These are phyloP conservation scores for Monosporascus sp. DNA, from an alignment of 2,329 filamentous ascomycete species.

Conservation along the genomic window DNA sequence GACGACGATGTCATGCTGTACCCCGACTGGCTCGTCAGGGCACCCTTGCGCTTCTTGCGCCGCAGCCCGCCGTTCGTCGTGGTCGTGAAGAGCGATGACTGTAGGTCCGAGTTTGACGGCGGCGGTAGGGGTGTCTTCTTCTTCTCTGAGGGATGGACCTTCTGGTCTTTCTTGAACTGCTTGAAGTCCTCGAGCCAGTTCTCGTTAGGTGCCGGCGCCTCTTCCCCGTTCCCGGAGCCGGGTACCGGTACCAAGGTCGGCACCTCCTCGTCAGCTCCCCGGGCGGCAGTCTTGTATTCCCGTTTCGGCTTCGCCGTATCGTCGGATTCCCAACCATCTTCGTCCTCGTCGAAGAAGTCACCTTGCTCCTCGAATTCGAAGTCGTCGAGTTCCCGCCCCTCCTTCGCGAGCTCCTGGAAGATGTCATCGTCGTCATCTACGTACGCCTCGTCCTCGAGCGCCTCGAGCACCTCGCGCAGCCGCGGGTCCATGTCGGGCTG, in stretches of 20 bases:
- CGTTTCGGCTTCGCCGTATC: constrained; percentile 74
- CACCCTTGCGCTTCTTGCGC: constrained; percentile 92
- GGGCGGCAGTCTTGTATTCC: constrained; percentile 40
- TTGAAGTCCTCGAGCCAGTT: constrained; percentile 92
- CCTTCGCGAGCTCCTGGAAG: constrained; percentile 68
- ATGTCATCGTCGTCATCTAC: constrained; percentile 84
- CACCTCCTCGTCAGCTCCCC: constrained; percentile 32
- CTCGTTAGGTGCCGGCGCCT: constrained; percentile 56
- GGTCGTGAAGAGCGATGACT: constrained; percentile 68
- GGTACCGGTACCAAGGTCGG: constrained; percentile 41
- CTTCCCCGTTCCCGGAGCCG: constrained; percentile 29
- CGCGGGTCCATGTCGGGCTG: constrained; percentile 97
- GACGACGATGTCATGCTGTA: constrained; percentile 93
- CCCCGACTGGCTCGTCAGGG: constrained; percentile 77
- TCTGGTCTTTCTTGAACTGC: constrained; percentile 84
- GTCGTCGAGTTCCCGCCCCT: constrained; percentile 68
- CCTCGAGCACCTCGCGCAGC: constrained; percentile 84
- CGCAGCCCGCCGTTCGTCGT: constrained; percentile 72
- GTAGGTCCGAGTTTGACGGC: constrained; percentile 58
- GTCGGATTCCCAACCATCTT: constrained; percentile 93
- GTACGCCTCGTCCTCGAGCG: constrained; percentile 90
- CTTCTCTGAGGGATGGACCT: constrained; percentile 36
- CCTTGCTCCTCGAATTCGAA: constrained; percentile 71
- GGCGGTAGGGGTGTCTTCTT: background rate
- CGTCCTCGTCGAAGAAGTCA: constrained; percentile 53